Conservation (phyloP, 2,329 filamentous ascomycete species). For the Fusarium sp. region DNA sequence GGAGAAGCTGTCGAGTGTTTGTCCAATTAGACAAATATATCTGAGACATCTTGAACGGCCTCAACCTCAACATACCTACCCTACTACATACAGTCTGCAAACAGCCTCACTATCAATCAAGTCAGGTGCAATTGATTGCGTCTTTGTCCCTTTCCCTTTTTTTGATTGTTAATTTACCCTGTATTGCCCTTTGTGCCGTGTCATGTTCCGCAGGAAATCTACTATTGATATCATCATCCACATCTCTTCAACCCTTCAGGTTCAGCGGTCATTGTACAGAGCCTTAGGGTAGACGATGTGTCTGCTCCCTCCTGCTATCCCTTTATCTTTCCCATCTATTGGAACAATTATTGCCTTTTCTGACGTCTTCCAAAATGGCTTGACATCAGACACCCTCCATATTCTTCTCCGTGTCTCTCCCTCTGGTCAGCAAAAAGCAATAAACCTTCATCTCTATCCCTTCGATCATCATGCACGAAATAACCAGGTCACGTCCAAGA, state of each 20-base stretch:
- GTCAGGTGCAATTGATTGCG: background rate
- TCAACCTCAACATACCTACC: slow-evolving; percentile 6
- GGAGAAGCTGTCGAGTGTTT: background rate
- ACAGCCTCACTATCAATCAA: background rate
- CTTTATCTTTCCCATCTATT: slow-evolving; percentile 10
- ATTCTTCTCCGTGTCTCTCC: slow-evolving; percentile 24
- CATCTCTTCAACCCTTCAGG: slow-evolving; percentile 19
- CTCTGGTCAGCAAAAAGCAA: slow-evolving; percentile 26
- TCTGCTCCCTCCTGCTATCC: slow-evolving; percentile 9
- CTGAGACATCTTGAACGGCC: slow-evolving; percentile 16
- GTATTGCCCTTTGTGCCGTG: background rate
- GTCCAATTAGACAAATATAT: slow-evolving; percentile 12
- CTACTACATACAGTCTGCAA: background rate
- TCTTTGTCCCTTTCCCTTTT: background rate
- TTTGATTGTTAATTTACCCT: background rate
- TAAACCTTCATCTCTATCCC: slow-evolving; percentile 37
- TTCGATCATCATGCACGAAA: slow-evolving; percentile 36
- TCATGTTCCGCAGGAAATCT: background rate
- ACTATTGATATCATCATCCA: slow-evolving; percentile 19
- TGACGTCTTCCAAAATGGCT: background rate
- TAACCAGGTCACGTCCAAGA: slow-evolving; percentile 24
- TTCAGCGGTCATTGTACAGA: background rate
- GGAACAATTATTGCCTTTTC: slow-evolving; percentile 17
- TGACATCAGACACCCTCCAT: slow-evolving; percentile 21
- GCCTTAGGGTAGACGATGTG: slow-evolving; percentile 9